phyloP scores from a whole-genome alignment of 768 basidiomycete species.

The Xerocomellus amylosporus region DNA sequence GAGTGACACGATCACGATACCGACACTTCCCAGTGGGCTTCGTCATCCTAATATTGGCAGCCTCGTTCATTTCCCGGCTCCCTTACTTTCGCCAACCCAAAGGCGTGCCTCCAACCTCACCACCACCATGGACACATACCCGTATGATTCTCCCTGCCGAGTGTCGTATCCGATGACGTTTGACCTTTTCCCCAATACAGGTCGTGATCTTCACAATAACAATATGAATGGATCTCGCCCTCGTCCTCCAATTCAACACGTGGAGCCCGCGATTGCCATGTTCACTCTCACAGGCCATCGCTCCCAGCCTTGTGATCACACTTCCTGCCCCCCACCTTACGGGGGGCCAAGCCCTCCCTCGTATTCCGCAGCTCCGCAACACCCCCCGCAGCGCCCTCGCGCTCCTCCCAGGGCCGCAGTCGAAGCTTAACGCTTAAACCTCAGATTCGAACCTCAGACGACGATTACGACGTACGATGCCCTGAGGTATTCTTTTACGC shows the following conservation, averaged over 20 bases:
- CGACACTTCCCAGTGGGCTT: constrained; percentile 10
- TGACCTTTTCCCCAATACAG: background rate
- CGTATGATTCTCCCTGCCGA: background rate
- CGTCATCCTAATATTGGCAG: constrained; percentile 4
- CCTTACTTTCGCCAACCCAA: background rate
- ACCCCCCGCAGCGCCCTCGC: background rate
- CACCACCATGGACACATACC: background rate
- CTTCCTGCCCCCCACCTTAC: constrained; percentile 7
- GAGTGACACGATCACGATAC: background rate
- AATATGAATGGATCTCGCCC: background rate
- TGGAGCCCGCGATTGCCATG: background rate
- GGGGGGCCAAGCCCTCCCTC: constrained; percentile 12
- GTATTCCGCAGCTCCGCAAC: background rate
- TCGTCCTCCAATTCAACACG: background rate
- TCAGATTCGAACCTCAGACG: background rate
- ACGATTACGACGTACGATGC: background rate
- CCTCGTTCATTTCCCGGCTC: constrained; percentile 1
- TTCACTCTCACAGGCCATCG: background rate
- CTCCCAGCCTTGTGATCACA: background rate
- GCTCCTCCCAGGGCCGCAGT: constrained; percentile 1
- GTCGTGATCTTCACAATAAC: background rate
- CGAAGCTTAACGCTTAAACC: background rate
- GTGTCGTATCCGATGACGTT: background rate
- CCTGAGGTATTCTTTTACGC: background rate
- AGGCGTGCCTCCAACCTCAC: background rate